Base-by-base conservation (phyloP, 768 basidiomycete species). In the Russula vinacea region DNA sequence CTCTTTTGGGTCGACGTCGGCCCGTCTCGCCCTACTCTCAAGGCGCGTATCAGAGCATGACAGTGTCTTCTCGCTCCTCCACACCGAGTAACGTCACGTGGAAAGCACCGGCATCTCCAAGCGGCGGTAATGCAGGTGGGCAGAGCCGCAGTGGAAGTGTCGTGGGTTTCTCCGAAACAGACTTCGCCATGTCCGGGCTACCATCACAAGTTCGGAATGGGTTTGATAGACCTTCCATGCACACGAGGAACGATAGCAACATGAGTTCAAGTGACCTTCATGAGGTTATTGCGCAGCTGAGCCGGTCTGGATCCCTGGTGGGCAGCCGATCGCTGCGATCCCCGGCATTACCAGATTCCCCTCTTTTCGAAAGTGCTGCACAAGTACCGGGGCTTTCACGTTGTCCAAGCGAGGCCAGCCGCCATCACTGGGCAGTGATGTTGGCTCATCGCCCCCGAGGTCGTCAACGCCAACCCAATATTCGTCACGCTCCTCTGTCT, bases 1-100 rank as follows among this genome's bases (percentile, higher is more conserved):
- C 86, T 33, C 73, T 82, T 59, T 76, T 83, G 40, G 77, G 77
- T 55, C 78, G 86, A 67, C 83, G 86, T 39, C 79, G 88, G 57
- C 88, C 90, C 55, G 81, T 81, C n/a, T 91, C 90, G 40, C 90
- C 90, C 6, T 78, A 90, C 40, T 82, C 87, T 37, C 80, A 78
- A 32, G 76, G 80, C 32, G 74, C 83, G 3, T 89, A 78, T 72
- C 88, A 87, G 73, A 80, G 85, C 7, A 77, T 88, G 76, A 69
- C 81, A 8, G 79, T 82, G 26, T 79, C 84, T 59, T 77, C 80
- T 61, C 76, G 79, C 45, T 78, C 81, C 35, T 71, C 72, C 51
- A 89, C 90, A 32, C 90, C 90, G 40, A 91, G 90, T 1, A 89
- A 88, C 72, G 80, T 90, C 58, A 82, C 84, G n/a, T 91, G 89